Evolutionary conservation across 331 rosid species (phyloP).

Genomic region (Cydonia oblonga): DNA sequence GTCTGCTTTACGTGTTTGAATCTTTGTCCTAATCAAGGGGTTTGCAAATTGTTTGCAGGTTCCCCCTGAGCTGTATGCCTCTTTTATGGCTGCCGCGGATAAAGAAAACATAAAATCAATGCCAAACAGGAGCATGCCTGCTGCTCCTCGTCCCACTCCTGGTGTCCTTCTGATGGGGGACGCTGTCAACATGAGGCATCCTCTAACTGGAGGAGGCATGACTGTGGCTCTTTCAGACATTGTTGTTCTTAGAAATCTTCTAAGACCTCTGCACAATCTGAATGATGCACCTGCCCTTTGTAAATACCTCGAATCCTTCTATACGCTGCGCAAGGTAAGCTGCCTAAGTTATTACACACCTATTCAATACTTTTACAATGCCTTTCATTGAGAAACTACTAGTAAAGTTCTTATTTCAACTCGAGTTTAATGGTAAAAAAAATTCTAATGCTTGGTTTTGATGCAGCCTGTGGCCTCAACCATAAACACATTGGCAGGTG

Average conservation of each 20-base stretch:
- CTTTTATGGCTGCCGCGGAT: constrained; percentile 3
- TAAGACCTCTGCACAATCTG: constrained; percentile 2
- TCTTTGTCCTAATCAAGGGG: neutral
- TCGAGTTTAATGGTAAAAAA: too few relatives aligned
- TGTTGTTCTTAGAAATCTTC: constrained; percentile 3
- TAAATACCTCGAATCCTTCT: constrained; percentile 8
- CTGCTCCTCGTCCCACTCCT: neutral
- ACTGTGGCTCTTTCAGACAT: constrained; percentile 16
- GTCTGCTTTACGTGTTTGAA: neutral
- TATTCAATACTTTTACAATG: neutral
- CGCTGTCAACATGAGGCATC: constrained; percentile 10
- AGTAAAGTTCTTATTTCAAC: too few relatives aligned
- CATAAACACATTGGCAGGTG: constrained; percentile 20
- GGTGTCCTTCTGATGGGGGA: constrained; percentile 14
- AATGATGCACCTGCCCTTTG: neutral
- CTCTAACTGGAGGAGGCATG: constrained; percentile 21
- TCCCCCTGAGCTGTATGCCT: neutral
- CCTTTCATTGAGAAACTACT: neutral
- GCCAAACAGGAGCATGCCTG: neutral
- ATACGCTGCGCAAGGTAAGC: constrained; percentile 7
- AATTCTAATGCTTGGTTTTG: neutral
- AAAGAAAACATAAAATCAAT: constrained; percentile 5
- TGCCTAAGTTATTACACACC: neutral
- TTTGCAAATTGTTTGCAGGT: neutral
- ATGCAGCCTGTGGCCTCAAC: constrained; percentile 24